These are phyloP conservation scores for Cryomyces minteri DNA, from an alignment of 495 filamentous ascomycete species.

Conservation along the genomic window DNA sequence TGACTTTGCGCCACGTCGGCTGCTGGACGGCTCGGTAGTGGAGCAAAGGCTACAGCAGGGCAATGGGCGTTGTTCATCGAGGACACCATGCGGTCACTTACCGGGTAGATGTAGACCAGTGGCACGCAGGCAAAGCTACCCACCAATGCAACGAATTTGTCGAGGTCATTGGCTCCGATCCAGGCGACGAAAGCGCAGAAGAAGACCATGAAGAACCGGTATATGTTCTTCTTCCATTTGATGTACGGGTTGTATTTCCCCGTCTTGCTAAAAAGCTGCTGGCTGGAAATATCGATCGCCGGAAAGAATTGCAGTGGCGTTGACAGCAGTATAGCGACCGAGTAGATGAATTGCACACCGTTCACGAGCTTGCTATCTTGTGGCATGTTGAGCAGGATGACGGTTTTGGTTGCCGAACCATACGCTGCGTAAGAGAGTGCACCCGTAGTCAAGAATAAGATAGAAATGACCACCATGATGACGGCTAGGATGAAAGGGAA, in stretches of 20 bases:
- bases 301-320: constrained; percentile 95
- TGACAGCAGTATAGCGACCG: constrained; percentile 77
- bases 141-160: constrained; percentile 91
- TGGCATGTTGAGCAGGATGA: constrained; percentile 86
- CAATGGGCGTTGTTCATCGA: neutral
- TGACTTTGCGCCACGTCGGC: constrained; percentile 37
- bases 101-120: constrained; percentile 92
- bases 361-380: constrained; percentile 96
- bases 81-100: constrained; percentile 27
- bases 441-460: constrained; percentile 80
- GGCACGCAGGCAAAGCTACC: constrained; percentile 97
- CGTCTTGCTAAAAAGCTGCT: constrained; percentile 57
- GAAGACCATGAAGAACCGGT: constrained; percentile 80
- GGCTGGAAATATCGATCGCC: constrained; percentile 66
- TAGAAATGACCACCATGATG: constrained; percentile 87
- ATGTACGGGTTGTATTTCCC: constrained; percentile 92
- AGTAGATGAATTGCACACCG: constrained; percentile 87
- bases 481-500: constrained; percentile 71
- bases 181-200: constrained; percentile 75
- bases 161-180: constrained; percentile 80
- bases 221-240: constrained; percentile 98
- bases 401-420: constrained; percentile 84
- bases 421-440: constrained; percentile 92
- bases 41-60: constrained; percentile 50
- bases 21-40: constrained; percentile 66